Base-by-base conservation (phyloP, 768 basidiomycete species). In the Lyophyllum decastes region DNA sequence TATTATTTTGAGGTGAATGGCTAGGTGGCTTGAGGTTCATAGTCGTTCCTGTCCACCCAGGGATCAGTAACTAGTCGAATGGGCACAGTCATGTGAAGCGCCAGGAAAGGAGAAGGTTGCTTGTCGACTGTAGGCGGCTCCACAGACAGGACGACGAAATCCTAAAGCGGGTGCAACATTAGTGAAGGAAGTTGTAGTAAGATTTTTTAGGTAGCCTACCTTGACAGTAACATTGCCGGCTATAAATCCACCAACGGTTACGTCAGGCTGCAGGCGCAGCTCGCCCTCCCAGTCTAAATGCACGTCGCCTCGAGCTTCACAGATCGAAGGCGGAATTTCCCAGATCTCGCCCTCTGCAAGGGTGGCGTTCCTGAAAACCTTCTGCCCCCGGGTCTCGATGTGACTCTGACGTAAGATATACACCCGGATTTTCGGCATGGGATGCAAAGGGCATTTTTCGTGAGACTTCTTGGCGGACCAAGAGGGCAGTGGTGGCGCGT, bases 201-300 rank as follows among this genome's bases (percentile, higher is more conserved):
- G 11, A 40, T 17, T 16, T 10, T 22, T 25, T 17, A 24, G 25
- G 10, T 7, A 14, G 65, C 72, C 63, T 54, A 78, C 80, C 68
- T 77, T 77, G 44, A 80, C 74, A 16, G 70, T 59, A 2, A 86
- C 68, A 41, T 76, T 74, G 12, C 68, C 76, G 1, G 78, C 75
- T 27, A 54, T 64, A 69, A 88, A 88, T 9, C 80, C 72, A 25
- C 81, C 79, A 43, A 73, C 72, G 0, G 66, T 69, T 43, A 79
- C 68, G 41, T 78, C 71, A n/a, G 72, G 64, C 12, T 68, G 61
- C 44, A 75, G 71, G 26, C 64, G 65, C 14, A 87, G 59, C 54
- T 81, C 78, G 12, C 87, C 88, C 59, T 83, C 83, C 80, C 86
- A 90, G 61, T 88, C 86, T 2, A 88, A 70, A 59, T 79, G 72